A percentile compares a stretch with the other conserved stretches of the same genome.
phyloP scores from a whole-genome alignment of 73 alveolate species.

The Tetrahymena borealis region DNA sequence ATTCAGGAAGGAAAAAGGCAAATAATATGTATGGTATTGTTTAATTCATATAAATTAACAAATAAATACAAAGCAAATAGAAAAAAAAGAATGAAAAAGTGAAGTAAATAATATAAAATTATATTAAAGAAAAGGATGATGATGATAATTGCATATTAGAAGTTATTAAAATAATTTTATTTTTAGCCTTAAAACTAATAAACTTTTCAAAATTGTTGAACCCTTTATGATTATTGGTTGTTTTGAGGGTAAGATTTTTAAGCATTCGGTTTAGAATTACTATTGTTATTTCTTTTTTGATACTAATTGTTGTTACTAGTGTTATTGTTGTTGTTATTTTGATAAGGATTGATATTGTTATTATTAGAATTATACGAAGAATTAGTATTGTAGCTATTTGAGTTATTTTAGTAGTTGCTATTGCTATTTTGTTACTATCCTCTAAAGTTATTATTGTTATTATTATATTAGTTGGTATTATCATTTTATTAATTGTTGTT shows the following conservation, averaged over 20 bases:
- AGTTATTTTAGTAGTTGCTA: background rate
- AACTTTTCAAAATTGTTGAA: background rate
- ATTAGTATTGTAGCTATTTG: background rate
- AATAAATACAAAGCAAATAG: too few species aligned
- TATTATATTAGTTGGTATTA: background rate
- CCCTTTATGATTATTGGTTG: background rate
- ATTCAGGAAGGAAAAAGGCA: too few species aligned
- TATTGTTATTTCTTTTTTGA: background rate
- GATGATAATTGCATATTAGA: too few species aligned
- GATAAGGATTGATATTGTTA: background rate
- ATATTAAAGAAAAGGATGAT: too few species aligned
- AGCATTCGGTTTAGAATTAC: background rate
- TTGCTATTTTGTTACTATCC: background rate
- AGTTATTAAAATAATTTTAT: too few species aligned
- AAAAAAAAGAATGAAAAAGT: too few species aligned
- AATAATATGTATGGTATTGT: too few species aligned
- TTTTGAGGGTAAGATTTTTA: background rate
- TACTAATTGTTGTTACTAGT: background rate
- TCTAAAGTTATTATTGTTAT: background rate
- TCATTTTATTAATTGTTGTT: background rate
- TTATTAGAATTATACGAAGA: background rate
- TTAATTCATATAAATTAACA: too few species aligned
- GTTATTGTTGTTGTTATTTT: background rate
- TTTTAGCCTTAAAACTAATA: too few species aligned
- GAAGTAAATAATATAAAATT: too few species aligned